phyloP scores from a whole-genome alignment of 164 flowering plant genomes.

The Aristolochia contorta region DNA sequence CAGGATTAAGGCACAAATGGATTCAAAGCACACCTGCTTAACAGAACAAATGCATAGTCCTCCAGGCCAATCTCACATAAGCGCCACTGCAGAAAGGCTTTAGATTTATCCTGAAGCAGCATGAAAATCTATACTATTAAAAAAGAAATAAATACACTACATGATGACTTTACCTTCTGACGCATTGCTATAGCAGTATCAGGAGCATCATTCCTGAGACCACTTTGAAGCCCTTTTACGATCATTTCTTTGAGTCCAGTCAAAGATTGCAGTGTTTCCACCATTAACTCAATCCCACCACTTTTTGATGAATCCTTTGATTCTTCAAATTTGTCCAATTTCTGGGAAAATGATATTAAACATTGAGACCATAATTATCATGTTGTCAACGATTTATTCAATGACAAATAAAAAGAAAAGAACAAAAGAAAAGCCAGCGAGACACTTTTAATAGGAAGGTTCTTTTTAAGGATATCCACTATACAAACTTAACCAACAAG shows the following conservation, averaged over 20 bases:
- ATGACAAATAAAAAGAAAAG: not conserved
- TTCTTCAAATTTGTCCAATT: conserved; percentile 45
- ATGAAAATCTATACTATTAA: not conserved
- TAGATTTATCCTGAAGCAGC: not conserved
- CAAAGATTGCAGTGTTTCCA: conserved; percentile 52
- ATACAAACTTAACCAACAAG: too few species aligned
- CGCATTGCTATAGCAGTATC: conserved; percentile 96
- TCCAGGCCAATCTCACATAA: conserved; percentile 97
- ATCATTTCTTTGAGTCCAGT: conserved; percentile 46
- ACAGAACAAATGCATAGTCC: conserved; percentile 81
- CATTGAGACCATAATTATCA: conserved; percentile 2
- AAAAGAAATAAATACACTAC: not conserved
- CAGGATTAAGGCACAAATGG: not conserved
- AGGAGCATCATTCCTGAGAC: conserved; percentile 91
- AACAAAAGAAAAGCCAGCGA: too few species aligned
- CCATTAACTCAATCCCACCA: conserved; percentile 27
- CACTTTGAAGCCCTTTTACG: conserved; percentile 86
- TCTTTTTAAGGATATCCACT: too few species aligned
- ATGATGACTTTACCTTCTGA: conserved; percentile 52
- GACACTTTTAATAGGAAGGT: too few species aligned
- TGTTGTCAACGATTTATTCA: not conserved
- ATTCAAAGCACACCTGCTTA: conserved; percentile 61
- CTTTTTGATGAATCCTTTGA: conserved; percentile 20
- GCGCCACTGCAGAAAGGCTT: conserved; percentile 68
- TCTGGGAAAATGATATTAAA: conserved; percentile 21